phyloP scores from a whole-genome alignment of 495 filamentous ascomycete species.

The Gamarada debralockiae region DNA sequence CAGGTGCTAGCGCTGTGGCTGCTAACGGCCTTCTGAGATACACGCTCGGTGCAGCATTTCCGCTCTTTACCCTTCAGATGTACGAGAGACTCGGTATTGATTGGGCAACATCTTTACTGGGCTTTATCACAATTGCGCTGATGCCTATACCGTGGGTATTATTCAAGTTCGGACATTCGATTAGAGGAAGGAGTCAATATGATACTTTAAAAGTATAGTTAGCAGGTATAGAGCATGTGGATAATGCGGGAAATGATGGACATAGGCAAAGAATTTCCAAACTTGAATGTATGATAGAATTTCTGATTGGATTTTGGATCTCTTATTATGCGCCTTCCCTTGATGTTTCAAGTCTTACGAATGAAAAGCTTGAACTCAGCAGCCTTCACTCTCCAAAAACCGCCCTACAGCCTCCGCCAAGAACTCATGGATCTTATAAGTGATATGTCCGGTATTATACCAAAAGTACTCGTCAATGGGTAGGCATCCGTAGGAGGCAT shows the following conservation, averaged over 20 bases:
- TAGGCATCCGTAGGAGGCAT: slow-evolving; percentile 42
- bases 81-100: slow-evolving; percentile 50
- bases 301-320: too few species aligned
- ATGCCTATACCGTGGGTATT: slow-evolving; percentile 57
- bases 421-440: slow-evolving; percentile 38
- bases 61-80: slow-evolving; percentile 60
- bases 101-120: slow-evolving; percentile 59
- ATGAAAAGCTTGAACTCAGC: too few species aligned
- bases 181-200: slow-evolving; percentile 44
- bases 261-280: too few species aligned
- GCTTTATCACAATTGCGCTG: slow-evolving; percentile 53
- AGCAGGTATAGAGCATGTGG: too few species aligned
- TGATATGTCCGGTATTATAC: slow-evolving; percentile 49
- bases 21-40: slow-evolving; percentile 66
- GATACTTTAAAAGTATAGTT: slow-evolving; percentile 24
- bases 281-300: too few species aligned
- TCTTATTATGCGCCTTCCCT: too few species aligned
- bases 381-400: slow-evolving; percentile 23
- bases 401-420: slow-evolving; percentile 30
- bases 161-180: slow-evolving; percentile 42
- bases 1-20: slow-evolving; percentile 56
- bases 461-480: slow-evolving; percentile 47
- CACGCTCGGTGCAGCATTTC: slow-evolving; percentile 57
- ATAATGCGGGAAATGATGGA: too few species aligned
- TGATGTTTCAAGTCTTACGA: too few species aligned